Conservation (phyloP, 345 rosid species). For the Gossypium sturtianum region DNA sequence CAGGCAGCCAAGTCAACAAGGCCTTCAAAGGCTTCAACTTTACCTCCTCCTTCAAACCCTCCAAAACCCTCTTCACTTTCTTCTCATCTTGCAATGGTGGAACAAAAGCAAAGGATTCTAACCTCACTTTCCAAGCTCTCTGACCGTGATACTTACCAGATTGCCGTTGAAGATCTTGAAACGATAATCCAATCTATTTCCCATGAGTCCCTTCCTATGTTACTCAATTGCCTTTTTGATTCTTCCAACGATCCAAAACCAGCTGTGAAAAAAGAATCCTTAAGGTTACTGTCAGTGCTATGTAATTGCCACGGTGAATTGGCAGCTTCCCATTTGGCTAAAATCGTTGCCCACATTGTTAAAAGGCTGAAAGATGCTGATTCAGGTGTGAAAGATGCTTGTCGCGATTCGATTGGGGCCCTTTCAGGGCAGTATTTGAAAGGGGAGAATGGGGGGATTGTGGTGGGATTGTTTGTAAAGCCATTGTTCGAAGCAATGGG, state of each 20-base stretch:
- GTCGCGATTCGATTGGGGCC: slow-evolving; percentile 77
- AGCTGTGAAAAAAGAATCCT: slow-evolving; percentile 79
- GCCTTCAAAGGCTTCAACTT: slow-evolving; percentile 30
- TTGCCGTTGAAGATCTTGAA: slow-evolving; percentile 91
- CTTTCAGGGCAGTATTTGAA: slow-evolving; percentile 64
- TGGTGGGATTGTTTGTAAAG: slow-evolving; percentile 73
- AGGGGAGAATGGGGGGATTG: slow-evolving; percentile 35
- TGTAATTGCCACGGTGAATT: slow-evolving; percentile 61
- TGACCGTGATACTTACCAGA: slow-evolving; percentile 92
- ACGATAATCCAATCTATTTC: slow-evolving; percentile 58
- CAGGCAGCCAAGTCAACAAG: slow-evolving; percentile 38
- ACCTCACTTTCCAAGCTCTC: slow-evolving; percentile 86
- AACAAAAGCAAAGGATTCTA: slow-evolving; percentile 78
- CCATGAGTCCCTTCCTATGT: slow-evolving; percentile 75
- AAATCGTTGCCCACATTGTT: slow-evolving; percentile 63
- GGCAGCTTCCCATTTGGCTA: slow-evolving; percentile 63
- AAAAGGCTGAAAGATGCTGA: slow-evolving; percentile 78
- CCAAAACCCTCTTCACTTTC: slow-evolving; percentile 59
- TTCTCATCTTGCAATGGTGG: slow-evolving; percentile 91
- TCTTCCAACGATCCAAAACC: slow-evolving; percentile 83
- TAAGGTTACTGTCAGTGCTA: slow-evolving; percentile 56
- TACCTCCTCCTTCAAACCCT: slow-evolving; percentile 29
- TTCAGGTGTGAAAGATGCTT: slow-evolving; percentile 90
- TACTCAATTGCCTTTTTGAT: slow-evolving; percentile 82
- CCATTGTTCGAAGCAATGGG: slow-evolving; percentile 96